Percentiles rank a stretch among this genome's conserved stretches.
These are phyloP conservation scores for Lagenidium sp. DNA, from an alignment of 352 stramenopile genomes.

Conservation along the genomic window DNA sequence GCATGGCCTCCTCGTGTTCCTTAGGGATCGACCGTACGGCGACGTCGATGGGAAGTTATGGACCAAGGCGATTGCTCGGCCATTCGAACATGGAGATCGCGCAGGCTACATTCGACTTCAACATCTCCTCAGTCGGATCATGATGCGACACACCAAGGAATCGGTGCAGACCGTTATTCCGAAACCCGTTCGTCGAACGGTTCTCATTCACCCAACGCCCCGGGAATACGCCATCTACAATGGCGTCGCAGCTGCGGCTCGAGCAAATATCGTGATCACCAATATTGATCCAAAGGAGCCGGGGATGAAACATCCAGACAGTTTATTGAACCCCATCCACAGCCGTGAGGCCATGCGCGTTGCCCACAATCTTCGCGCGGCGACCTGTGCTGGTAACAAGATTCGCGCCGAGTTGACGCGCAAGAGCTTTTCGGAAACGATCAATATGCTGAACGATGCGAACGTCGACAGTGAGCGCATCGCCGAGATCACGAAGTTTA, in stretches of 20 bases:
- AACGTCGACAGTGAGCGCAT: conserved; percentile 36
- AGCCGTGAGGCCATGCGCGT: conserved; percentile 46
- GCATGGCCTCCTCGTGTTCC: conserved; percentile 86
- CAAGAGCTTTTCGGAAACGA: conserved; percentile 38
- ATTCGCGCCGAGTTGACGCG: conserved; percentile 35
- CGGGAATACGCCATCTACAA: conserved; percentile 72
- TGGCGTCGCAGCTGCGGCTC: conserved; percentile 42
- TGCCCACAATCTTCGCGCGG: conserved; percentile 44
- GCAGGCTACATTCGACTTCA: conserved; percentile 67
- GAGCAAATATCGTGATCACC: conserved; percentile 64
- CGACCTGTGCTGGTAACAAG: conserved; percentile 41
- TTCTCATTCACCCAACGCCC: conserved; percentile 58
- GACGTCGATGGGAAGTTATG: conserved; percentile 58
- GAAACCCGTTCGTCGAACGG: conserved; percentile 9
- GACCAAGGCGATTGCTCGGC: conserved; percentile 63
- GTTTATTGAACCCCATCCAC: conserved; percentile 69
- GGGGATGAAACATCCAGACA: conserved; percentile 54
- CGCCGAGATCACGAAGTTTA: conserved; percentile 29
- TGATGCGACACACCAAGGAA: conserved; percentile 93
- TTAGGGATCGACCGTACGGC: conserved; percentile 86
- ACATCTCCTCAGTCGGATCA: conserved; percentile 84
- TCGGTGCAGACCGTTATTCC: conserved; percentile 73
- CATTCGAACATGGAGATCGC: conserved; percentile 53
- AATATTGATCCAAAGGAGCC: conserved; percentile 60
- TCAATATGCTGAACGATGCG: conserved; percentile 33